phyloP scores from a whole-genome alignment of 2,329 filamentous ascomycete genomes.

The Alternaria postmessia region DNA sequence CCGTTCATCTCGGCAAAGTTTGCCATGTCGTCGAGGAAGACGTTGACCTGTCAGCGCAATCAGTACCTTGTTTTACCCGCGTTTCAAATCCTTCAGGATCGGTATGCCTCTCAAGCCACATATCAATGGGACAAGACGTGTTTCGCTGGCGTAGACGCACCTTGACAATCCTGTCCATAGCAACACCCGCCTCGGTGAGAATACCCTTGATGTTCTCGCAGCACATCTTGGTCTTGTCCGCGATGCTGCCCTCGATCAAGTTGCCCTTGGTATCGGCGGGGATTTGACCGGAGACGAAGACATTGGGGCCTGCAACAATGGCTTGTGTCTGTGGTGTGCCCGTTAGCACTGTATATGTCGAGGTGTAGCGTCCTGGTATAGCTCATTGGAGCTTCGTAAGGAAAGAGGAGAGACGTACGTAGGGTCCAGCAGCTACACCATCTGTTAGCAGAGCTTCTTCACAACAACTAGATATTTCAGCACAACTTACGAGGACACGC shows the following conservation, averaged over 20 bases:
- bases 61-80: too few relatives aligned
- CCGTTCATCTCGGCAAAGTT: slow-evolving; percentile 88
- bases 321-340: slow-evolving; percentile 58
- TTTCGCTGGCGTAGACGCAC: too few relatives aligned
- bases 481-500: slow-evolving; percentile 54
- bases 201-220: slow-evolving; percentile 85
- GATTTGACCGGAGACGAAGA: slow-evolving; percentile 80
- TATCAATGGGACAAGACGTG: too few relatives aligned
- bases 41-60: slow-evolving; percentile 50
- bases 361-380: not conserved
- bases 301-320: slow-evolving; percentile 71
- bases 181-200: slow-evolving; percentile 80
- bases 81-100: too few relatives aligned
- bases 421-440: slow-evolving; percentile 52
- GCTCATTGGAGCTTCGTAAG: not conserved
- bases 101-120: too few relatives aligned
- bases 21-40: slow-evolving; percentile 92
- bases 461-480: not conserved
- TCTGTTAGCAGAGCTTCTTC: slow-evolving; percentile 4
- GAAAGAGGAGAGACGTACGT: slow-evolving; percentile 47
- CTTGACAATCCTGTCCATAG: slow-evolving; percentile 84
- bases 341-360: not conserved
- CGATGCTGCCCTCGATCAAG: slow-evolving; percentile 70
- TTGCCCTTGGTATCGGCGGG: slow-evolving; percentile 70
- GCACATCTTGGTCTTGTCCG: slow-evolving; percentile 74